Evolutionary conservation across 441 rosid species (phyloP).

Genomic region (Macaranga tanarius): DNA sequence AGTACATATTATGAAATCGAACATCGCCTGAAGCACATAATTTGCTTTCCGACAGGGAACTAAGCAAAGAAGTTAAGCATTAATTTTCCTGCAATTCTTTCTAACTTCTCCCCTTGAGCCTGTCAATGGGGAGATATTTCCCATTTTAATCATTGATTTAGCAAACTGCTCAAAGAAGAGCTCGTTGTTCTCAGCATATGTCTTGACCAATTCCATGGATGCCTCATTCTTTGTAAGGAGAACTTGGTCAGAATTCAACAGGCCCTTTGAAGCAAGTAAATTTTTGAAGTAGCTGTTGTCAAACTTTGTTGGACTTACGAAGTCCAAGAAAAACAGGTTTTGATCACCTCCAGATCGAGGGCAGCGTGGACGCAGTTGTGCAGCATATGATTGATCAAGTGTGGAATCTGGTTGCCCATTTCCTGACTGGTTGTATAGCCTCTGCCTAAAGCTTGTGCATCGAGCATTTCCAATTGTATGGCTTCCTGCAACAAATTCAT

Average conservation of each 20-base stretch:
- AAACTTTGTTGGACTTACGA: slow-evolving; percentile 49
- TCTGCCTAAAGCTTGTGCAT: slow-evolving; percentile 88
- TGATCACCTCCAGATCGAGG: slow-evolving; percentile 87
- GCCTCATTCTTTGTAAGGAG: slow-evolving; percentile 49
- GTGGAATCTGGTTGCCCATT: slow-evolving; percentile 74
- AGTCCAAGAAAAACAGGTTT: slow-evolving; percentile 70
- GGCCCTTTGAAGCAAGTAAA: slow-evolving; percentile 60
- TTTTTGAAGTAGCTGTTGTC: slow-evolving; percentile 86
- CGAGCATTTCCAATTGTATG: slow-evolving; percentile 87
- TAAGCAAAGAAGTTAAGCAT: slow-evolving; percentile 29
- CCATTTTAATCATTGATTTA: slow-evolving; percentile 86
- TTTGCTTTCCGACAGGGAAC: background rate
- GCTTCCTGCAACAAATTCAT: slow-evolving; percentile 54
- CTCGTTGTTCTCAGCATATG: slow-evolving; percentile 55
- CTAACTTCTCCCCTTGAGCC: slow-evolving; percentile 78
- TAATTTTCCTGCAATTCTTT: slow-evolving; percentile 71
- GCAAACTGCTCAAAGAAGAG: slow-evolving; percentile 74
- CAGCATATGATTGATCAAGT: slow-evolving; percentile 60
- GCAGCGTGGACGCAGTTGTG: slow-evolving; percentile 51
- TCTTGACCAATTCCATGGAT: slow-evolving; percentile 65
- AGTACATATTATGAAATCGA: no score
- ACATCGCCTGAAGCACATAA: no score
- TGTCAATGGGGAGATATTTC: slow-evolving; percentile 74
- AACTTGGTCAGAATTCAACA: slow-evolving; percentile 78
- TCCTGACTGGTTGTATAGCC: slow-evolving; percentile 86